Evolutionary conservation across 2,329 filamentous ascomycete genomes (phyloP).

Genomic region (Apiospora koreana): DNA sequence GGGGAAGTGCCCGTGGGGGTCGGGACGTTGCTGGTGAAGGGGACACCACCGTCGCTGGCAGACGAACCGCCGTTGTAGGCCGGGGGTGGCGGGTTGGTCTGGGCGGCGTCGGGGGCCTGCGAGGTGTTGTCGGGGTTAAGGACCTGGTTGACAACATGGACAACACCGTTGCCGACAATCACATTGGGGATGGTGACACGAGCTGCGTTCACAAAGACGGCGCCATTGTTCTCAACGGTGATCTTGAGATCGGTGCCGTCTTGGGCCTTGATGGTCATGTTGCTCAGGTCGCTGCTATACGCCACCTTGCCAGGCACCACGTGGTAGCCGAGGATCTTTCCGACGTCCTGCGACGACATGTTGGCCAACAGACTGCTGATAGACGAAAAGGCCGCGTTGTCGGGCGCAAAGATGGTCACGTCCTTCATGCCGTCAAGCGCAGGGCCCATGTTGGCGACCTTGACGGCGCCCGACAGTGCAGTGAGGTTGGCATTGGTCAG

Average conservation of each 20-base stretch:
- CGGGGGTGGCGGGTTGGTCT: slow-evolving; percentile 44
- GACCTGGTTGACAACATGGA: slow-evolving; percentile 60
- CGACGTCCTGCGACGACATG: slow-evolving; percentile 48
- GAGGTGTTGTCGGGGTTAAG: slow-evolving; percentile 56
- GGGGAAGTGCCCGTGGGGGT: slow-evolving; percentile 41
- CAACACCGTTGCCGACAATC: slow-evolving; percentile 55
- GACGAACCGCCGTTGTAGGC: slow-evolving; percentile 56
- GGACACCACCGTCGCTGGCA: slow-evolving; percentile 41
- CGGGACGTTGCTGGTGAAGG: slow-evolving; percentile 57
- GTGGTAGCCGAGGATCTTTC: slow-evolving; percentile 63
- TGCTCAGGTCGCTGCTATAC: slow-evolving; percentile 46
- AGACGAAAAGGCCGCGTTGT: slow-evolving; percentile 58
- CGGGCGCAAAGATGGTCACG: slow-evolving; percentile 66
- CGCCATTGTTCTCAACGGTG: slow-evolving; percentile 37
- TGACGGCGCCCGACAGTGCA: slow-evolving; percentile 47
- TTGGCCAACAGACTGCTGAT: slow-evolving; percentile 54
- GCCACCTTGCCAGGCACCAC: slow-evolving; percentile 56
- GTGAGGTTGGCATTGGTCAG: slow-evolving; percentile 44
- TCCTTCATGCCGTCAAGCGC: slow-evolving; percentile 43
- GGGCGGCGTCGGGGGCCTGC: slow-evolving; percentile 41
- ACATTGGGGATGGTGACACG: slow-evolving; percentile 50
- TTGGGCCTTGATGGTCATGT: slow-evolving; percentile 34
- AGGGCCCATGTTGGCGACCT: slow-evolving; percentile 41
- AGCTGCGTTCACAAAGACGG: slow-evolving; percentile 50
- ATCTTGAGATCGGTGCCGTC: slow-evolving; percentile 52